Evolutionary conservation across 305 asterid species (phyloP).

Genomic region (Euphrasia arctica): DNA sequence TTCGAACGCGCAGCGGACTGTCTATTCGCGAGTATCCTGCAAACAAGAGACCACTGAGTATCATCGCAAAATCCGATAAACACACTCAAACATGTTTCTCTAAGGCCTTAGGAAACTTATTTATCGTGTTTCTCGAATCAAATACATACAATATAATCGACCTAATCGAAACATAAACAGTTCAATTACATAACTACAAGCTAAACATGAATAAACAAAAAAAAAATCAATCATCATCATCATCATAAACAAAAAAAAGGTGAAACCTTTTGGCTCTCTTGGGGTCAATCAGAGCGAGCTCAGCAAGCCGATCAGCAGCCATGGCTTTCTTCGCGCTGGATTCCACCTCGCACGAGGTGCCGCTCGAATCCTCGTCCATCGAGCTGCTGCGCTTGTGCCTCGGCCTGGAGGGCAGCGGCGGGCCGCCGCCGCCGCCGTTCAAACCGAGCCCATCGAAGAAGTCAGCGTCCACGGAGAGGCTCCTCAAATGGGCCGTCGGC

Average conservation of each 20-base stretch:
- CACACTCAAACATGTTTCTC: constrained; percentile 1
- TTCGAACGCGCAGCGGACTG: constrained; percentile 97
- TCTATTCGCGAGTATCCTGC: constrained; percentile 93
- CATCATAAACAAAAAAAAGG: constrained; percentile 11
- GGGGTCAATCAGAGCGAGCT: constrained; percentile 87
- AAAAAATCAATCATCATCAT: too few relatives aligned
- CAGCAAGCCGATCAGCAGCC: constrained; percentile 69
- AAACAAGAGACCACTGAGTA: constrained; percentile 13
- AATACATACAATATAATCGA: too few relatives aligned
- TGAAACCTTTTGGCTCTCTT: constrained; percentile 89
- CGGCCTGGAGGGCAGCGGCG: constrained; percentile 32
- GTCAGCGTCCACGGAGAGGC: constrained; percentile 84
- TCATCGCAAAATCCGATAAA: background rate
- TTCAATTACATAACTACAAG: too few relatives aligned
- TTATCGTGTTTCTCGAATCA: background rate
- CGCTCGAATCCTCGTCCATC: constrained; percentile 67
- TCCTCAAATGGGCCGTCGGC: constrained; percentile 45
- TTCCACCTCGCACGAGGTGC: constrained; percentile 75
- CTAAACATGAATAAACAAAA: background rate
- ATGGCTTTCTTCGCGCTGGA: constrained; percentile 57
- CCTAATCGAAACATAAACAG: too few relatives aligned
- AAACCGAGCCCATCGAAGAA: constrained; percentile 71
- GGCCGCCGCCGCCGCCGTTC: constrained; percentile 46
- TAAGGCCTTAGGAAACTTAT: background rate
- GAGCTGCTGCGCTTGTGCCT: constrained; percentile 76